Percentiles rank a stretch among this genome's conserved stretches.
These are phyloP conservation scores for Schwanniomyces sp. DNA, from an alignment of 805 yeast species.

Conservation along the genomic window DNA sequence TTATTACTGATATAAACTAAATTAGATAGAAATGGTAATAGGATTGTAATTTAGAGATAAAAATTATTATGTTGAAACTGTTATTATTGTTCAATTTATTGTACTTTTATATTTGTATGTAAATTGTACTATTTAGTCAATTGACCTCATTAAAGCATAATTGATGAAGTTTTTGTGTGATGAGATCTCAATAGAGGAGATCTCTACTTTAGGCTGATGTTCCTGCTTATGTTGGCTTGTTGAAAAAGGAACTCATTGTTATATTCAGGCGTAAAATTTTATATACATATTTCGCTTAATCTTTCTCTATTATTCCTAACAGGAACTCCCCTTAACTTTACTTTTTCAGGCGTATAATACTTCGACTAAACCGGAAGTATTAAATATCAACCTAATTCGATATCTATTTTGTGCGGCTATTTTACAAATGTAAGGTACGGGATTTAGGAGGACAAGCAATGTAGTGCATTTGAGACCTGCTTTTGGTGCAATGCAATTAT, in stretches of 20 bases:
- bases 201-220: neutral
- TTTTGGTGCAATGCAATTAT: neutral
- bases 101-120: neutral
- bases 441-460: neutral
- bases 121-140: neutral
- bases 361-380: neutral
- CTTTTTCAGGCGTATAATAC: neutral
- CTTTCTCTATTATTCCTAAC: neutral
- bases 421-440: neutral
- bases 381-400: neutral
- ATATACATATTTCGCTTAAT: neutral
- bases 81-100: neutral
- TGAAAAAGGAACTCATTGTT: neutral
- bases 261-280: neutral
- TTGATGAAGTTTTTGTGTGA: neutral
- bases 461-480: neutral
- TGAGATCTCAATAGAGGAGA: neutral
- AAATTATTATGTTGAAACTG: neutral
- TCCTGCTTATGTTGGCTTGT: neutral
- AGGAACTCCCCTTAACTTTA: neutral
- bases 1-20: neutral
- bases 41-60: neutral
- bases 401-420: neutral
- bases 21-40: neutral
- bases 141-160: neutral